These are phyloP conservation scores for Salvia splendens DNA, from an alignment of 257 asterid genomes.

Conservation along the genomic window DNA sequence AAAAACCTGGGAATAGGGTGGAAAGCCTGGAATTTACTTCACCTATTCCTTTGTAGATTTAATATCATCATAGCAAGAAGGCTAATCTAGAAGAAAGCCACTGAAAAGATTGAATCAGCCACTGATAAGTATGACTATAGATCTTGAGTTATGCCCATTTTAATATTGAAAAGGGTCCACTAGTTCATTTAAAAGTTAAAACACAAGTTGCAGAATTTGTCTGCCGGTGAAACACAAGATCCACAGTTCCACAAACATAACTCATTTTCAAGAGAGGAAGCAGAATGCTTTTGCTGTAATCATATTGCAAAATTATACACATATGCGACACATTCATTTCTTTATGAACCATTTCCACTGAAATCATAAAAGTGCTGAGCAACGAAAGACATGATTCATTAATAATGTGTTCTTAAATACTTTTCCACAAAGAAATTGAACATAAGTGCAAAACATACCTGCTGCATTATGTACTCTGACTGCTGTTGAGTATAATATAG, in stretches of 20 bases:
- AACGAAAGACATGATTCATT: constrained; percentile 1
- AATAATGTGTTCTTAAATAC: neutral
- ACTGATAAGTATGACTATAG: neutral
- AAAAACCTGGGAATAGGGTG: too few relatives aligned
- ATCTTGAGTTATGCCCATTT: constrained; percentile 4
- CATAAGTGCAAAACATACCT: constrained; percentile 50
- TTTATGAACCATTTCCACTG: neutral
- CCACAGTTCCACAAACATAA: neutral
- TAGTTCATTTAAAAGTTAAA: neutral
- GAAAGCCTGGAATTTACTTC: too few relatives aligned
- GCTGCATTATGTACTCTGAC: constrained; percentile 79
- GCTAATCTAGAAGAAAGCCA: neutral
- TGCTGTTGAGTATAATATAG: constrained; percentile 87
- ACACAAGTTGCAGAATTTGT: constrained; percentile 15
- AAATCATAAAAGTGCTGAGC: constrained; percentile 15
- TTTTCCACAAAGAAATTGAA: constrained; percentile 22
- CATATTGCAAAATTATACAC: constrained; percentile 14
- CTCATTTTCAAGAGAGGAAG: neutral
- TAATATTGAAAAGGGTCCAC: neutral
- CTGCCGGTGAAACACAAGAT: neutral
- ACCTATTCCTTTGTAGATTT: too few relatives aligned
- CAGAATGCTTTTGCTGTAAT: neutral
- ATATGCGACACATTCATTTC: neutral
- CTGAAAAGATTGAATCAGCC: neutral
- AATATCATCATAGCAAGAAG: constrained; percentile 5